These are phyloP conservation scores for Russula lepida DNA, from an alignment of 768 basidiomycete species.

Conservation along the genomic window DNA sequence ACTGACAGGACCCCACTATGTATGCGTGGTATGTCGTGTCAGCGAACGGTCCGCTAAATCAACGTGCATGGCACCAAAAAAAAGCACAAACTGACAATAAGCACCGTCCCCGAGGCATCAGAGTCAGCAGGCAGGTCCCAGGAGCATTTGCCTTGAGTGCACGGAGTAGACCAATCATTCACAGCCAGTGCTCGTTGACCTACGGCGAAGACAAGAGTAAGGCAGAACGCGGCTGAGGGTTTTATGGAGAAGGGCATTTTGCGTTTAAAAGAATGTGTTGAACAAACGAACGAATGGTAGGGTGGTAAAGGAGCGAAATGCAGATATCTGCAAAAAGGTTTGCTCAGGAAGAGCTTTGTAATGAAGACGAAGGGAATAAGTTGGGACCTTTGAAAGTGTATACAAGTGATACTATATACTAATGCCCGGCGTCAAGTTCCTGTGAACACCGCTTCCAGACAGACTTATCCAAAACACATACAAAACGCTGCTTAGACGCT, in stretches of 20 bases:
- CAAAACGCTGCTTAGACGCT: background rate
- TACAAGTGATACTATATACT: background rate
- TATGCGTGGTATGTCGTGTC: background rate
- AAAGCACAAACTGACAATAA: slow-evolving; percentile 9
- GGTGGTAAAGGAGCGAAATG: background rate
- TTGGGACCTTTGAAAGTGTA: background rate
- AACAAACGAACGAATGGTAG: too few species aligned
- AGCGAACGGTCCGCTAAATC: background rate
- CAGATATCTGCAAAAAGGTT: background rate
- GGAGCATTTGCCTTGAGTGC: slow-evolving; percentile 3
- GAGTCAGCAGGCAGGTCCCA: slow-evolving; percentile 5
- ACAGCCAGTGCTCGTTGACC: background rate
- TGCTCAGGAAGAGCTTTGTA: too few species aligned
- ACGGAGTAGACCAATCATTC: slow-evolving; percentile 13
- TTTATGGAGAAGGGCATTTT: background rate
- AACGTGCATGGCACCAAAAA: background rate
- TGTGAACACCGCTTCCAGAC: background rate
- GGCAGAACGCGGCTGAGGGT: background rate
- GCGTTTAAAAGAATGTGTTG: background rate
- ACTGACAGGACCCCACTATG: slow-evolving; percentile 5
- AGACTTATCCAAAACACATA: background rate
- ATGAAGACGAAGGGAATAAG: background rate
- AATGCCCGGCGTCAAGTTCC: background rate
- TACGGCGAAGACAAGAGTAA: background rate
- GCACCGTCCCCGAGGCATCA: background rate